These are phyloP conservation scores for Pelargonium fulgidum DNA, from an alignment of 441 rosid genomes.

Conservation along the genomic window DNA sequence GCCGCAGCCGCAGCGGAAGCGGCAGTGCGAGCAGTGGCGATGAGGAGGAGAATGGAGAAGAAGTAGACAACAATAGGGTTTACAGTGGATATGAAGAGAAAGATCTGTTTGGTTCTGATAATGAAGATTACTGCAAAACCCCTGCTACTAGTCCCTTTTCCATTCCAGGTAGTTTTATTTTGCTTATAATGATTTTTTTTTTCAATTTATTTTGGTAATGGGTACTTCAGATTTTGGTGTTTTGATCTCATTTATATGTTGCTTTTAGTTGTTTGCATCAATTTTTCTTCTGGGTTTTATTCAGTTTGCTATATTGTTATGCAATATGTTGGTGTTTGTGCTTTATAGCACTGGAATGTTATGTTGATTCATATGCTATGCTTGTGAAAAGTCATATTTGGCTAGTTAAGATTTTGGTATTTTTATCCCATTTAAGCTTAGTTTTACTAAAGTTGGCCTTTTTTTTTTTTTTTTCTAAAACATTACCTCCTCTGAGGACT, in stretches of 20 bases:
- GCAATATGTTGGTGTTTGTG: too few relatives aligned
- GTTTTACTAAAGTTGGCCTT: too few relatives aligned
- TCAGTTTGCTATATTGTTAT: not conserved
- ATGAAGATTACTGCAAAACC: constrained; percentile 73
- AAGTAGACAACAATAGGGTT: constrained; percentile 34
- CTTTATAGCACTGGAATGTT: too few relatives aligned
- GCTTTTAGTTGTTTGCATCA: too few relatives aligned
- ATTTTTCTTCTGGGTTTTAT: not conserved
- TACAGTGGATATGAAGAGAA: constrained; percentile 28
- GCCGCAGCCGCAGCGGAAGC: constrained; percentile 20
- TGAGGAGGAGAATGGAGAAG: constrained; percentile 45
- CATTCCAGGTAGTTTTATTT: constrained; percentile 45
- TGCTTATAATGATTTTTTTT: not conserved
- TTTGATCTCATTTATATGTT: not conserved
- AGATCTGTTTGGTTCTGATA: constrained; percentile 78
- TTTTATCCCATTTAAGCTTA: too few relatives aligned
- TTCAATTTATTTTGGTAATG: not conserved
- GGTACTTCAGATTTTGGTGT: not conserved
- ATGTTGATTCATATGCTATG: too few relatives aligned
- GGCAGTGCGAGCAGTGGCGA: constrained; percentile 48
- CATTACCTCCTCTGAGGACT: too few relatives aligned
- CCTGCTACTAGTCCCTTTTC: constrained; percentile 45
- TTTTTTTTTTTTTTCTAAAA: too few relatives aligned
- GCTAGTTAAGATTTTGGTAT: too few relatives aligned
- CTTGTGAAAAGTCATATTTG: too few relatives aligned